Evolutionary conservation across 192 early-diverging fungal genomes (phyloP).

Genomic region (Coemansia sp.): DNA sequence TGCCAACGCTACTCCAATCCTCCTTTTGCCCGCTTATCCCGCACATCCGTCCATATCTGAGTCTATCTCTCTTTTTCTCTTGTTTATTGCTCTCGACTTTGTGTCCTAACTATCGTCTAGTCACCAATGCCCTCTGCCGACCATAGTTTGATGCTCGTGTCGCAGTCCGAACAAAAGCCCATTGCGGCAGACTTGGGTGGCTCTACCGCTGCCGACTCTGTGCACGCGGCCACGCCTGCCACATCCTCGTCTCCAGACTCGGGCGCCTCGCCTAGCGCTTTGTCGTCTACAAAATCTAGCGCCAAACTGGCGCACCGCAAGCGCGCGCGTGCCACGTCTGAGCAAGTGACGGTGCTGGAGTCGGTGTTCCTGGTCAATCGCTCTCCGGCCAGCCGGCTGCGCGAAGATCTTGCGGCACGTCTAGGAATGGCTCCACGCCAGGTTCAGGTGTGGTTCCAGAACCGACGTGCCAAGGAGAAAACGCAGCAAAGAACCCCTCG

Average conservation of each 20-base stretch:
- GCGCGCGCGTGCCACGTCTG: conserved; percentile 66
- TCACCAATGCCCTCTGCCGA: conserved; percentile 7
- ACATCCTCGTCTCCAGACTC: not conserved
- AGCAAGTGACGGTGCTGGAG: conserved; percentile 69
- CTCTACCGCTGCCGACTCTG: not conserved
- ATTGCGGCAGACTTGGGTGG: conserved; percentile 1
- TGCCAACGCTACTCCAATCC: not conserved
- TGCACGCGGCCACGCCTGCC: not conserved
- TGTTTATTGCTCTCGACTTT: conserved; percentile 12
- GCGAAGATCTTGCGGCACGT: conserved; percentile 61
- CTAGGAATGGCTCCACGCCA: conserved; percentile 71
- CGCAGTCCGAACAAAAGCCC: conserved; percentile 7
- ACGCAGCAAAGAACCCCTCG: conserved; percentile 48
- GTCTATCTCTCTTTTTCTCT: not conserved
- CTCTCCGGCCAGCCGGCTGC: conserved; percentile 64
- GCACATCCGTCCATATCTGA: not conserved
- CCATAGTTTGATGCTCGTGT: conserved; percentile 13
- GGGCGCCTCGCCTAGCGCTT: not conserved
- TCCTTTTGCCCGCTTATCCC: not conserved
- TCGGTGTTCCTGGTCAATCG: conserved; percentile 67
- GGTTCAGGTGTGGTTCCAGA: conserved; percentile 87
- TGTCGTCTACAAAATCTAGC: conserved; percentile 11
- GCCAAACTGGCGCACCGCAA: conserved; percentile 49
- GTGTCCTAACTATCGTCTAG: conserved; percentile 18
- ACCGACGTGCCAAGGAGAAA: conserved; percentile 80